phyloP scores from a whole-genome alignment of 371 early-diverging fungal species.

The Rhizopus arrhizus region DNA sequence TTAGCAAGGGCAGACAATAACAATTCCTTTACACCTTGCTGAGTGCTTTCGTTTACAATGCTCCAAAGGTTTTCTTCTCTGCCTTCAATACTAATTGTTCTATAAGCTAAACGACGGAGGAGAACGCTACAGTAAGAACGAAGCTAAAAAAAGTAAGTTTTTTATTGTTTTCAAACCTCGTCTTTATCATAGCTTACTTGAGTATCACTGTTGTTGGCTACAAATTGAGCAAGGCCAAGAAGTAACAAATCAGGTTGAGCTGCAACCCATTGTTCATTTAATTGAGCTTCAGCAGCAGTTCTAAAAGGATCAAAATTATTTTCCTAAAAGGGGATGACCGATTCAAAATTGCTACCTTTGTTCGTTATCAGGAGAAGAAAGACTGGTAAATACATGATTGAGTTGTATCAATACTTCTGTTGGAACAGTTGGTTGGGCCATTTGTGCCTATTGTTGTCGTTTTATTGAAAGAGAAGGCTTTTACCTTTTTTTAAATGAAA shows the following conservation, averaged over 20 bases:
- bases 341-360: conserved; percentile 33
- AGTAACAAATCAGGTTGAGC: conserved; percentile 70
- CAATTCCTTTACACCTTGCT: conserved; percentile 66
- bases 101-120: conserved; percentile 85
- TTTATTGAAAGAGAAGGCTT: conserved; percentile 9
- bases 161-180: neutral
- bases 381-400: conserved; percentile 58
- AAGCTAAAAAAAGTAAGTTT: conserved; percentile 50
- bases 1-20: conserved; percentile 76
- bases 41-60: conserved; percentile 64
- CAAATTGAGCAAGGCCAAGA: conserved; percentile 68
- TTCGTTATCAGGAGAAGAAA: conserved; percentile 63
- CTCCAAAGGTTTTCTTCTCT: conserved; percentile 69
- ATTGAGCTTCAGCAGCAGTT: conserved; percentile 70
- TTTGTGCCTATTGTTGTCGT: conserved; percentile 22
- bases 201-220: conserved; percentile 53
- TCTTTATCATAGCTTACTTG: conserved; percentile 41
- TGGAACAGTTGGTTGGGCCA: conserved; percentile 52
- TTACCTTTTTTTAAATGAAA: conserved; percentile 3
- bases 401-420: conserved; percentile 64
- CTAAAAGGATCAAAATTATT: conserved; percentile 26
- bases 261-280: conserved; percentile 74
- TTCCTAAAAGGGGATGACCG: neutral
- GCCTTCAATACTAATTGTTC: conserved; percentile 51
- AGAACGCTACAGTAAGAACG: conserved; percentile 89